Percentiles rank a stretch among this genome's conserved stretches.
These are phyloP conservation scores for Tuber indicum DNA, from an alignment of 495 filamentous ascomycete genomes.

Conservation along the genomic window DNA sequence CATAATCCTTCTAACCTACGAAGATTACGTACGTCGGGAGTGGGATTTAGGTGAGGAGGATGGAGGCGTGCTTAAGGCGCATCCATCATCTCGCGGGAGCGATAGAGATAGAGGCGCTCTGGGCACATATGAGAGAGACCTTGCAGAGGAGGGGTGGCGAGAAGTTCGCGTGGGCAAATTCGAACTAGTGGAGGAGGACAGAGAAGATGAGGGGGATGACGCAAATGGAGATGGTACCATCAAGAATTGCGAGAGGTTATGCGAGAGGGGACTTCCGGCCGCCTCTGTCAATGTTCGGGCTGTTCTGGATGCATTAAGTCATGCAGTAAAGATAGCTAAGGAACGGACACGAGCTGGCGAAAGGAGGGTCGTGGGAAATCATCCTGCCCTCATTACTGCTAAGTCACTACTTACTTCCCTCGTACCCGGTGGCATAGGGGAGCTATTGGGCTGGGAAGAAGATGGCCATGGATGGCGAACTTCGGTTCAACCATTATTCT, in stretches of 20 bases:
- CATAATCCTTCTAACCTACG: constrained; percentile 30
- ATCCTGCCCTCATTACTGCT: constrained; percentile 32
- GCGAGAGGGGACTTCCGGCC: constrained; percentile 30
- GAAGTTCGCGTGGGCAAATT: constrained; percentile 23
- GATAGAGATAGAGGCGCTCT: constrained; percentile 6
- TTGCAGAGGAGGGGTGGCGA: constrained; percentile 29
- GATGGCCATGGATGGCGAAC: constrained; percentile 21
- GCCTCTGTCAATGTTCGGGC: constrained; percentile 24
- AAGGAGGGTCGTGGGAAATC: constrained; percentile 30
- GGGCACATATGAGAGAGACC: constrained; percentile 12
- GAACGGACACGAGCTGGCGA: constrained; percentile 21
- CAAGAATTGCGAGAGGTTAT: constrained; percentile 29
- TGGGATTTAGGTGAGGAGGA: constrained; percentile 40
- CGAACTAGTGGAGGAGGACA: constrained; percentile 23
- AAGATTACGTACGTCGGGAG: constrained; percentile 28
- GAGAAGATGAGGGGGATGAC: constrained; percentile 21
- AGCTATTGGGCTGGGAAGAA: constrained; percentile 23
- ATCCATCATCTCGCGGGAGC: constrained; percentile 24
- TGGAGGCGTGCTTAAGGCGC: constrained; percentile 30
- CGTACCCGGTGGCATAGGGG: constrained; percentile 21
- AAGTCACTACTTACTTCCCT: constrained; percentile 37
- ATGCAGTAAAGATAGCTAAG: constrained; percentile 21
- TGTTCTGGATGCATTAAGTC: constrained; percentile 21
- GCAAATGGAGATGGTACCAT: constrained; percentile 19
- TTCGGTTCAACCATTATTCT: constrained; percentile 31